Base-by-base conservation (phyloP, 768 basidiomycete species). In the Mycena alexandri region DNA sequence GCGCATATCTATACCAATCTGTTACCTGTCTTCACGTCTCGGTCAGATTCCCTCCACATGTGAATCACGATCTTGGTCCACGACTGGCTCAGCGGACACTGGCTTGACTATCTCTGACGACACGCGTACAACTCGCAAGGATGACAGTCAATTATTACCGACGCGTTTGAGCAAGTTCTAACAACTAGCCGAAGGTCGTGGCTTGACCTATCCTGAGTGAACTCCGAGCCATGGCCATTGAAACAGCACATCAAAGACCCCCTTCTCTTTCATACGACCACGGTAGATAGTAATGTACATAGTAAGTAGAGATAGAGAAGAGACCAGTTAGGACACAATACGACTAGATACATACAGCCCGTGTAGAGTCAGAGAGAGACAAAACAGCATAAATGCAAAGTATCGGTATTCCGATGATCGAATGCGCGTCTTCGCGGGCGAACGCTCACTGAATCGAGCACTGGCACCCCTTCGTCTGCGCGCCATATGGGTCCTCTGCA, bases 401-500 rank as follows among this genome's bases (percentile, higher is more conserved):
- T 6, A 29, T 29, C 29, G 29, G 29, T 29, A 29, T 29, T 29
- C 29, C 29, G 29, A 29, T 29, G 6, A 29, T 3, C 6, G 29
- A 29, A 29, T 29, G 29, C 29, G 6, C 33, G 19, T 5, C 29
- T 19, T 11, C 51, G 34, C 16, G 9, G 19, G 9, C 38, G 2
- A 16, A n/a, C n/a, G 41, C 38, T 79, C 74, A 91, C 82, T 90
- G 90, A 70, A 92, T 79, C 29, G 82, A 92, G 67, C 89, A 90
- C 69, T 83, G 63, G 73, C 74, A 71, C 71, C 82, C 85, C 57
- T 81, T 85, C 74, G 84, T 80, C 76, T 88, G 89, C 60, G 91
- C 93, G 25, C 91, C 92, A 75, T 95, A 99, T 53, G 97, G 97
- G 77, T 99, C 97, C 65, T 67, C 94, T 47, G 89, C 89, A 75